These are phyloP conservation scores for Magnolia sinica DNA, from an alignment of 164 flowering plant genomes.

Conservation along the genomic window DNA sequence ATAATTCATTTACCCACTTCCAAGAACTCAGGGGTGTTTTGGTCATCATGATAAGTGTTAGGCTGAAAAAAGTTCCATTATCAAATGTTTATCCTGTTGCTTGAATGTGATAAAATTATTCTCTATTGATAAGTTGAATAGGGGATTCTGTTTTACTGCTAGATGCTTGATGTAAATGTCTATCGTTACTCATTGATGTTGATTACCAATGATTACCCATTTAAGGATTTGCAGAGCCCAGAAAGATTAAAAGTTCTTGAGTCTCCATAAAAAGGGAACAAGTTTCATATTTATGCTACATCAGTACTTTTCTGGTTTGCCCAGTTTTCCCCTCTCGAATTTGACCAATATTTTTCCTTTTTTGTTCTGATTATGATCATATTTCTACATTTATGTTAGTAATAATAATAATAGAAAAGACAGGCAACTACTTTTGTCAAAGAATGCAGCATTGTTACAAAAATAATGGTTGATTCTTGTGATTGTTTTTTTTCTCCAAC, in stretches of 20 bases:
- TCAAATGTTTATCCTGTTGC: not conserved
- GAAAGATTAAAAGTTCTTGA: not conserved
- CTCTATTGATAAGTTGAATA: not conserved
- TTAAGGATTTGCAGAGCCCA: not conserved
- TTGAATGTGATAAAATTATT: not conserved
- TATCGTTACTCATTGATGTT: not conserved
- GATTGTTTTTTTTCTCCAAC: too few species aligned
- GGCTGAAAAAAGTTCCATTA: not conserved
- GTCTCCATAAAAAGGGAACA: not conserved
- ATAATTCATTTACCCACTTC: not conserved
- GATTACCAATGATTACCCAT: not conserved
- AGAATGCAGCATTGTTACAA: not conserved
- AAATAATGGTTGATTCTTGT: not conserved
- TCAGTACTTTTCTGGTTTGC: not conserved
- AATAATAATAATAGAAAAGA: not conserved
- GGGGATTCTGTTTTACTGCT: not conserved
- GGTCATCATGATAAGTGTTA: too few species aligned
- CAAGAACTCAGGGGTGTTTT: not conserved
- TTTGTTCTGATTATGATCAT: not conserved
- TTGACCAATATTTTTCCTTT: not conserved
- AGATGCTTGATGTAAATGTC: not conserved
- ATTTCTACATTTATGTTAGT: not conserved
- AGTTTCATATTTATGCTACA: not conserved
- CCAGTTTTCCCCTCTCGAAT: not conserved
- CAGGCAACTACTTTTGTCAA: not conserved